Percentiles rank a stretch among this genome's conserved stretches.
phyloP scores from a whole-genome alignment of 2,329 filamentous ascomycete genomes.

The Domatiomyces globalis region DNA sequence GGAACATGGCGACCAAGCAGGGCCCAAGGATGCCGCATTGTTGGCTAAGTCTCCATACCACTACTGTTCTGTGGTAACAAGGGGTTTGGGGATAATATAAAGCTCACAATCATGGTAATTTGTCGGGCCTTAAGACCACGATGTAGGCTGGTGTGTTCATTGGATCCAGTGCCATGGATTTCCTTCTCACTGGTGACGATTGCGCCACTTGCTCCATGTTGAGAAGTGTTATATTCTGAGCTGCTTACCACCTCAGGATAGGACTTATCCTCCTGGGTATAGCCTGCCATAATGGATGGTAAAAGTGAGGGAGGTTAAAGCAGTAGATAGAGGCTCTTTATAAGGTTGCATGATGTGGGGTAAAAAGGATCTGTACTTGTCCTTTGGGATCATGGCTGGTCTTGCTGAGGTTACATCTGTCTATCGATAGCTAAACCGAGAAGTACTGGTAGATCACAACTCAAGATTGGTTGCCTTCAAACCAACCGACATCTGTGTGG shows the following conservation, averaged over 20 bases:
- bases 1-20: too few relatives aligned
- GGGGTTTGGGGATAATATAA: slow-evolving; percentile 11
- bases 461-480: too few relatives aligned
- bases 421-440: too few relatives aligned
- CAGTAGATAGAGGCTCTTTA: neutral
- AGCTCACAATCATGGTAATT: slow-evolving; percentile 27
- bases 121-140: slow-evolving; percentile 30
- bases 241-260: neutral
- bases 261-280: neutral
- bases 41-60: neutral
- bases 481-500: too few relatives aligned
- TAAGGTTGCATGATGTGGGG: neutral
- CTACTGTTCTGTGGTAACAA: neutral
- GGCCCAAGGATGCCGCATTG: slow-evolving; percentile 6
- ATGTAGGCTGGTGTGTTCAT: slow-evolving; percentile 20
- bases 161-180: slow-evolving; percentile 2
- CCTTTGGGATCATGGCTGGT: neutral
- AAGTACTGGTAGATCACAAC: too few relatives aligned
- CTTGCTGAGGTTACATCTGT: neutral
- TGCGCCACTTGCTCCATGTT: too few relatives aligned
- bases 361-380: neutral
- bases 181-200: neutral
- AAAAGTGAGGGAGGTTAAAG: neutral
- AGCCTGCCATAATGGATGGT: neutral
- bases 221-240: neutral